Base-by-base conservation (phyloP, 2,329 filamentous ascomycete species). In the Cercospora sp. region DNA sequence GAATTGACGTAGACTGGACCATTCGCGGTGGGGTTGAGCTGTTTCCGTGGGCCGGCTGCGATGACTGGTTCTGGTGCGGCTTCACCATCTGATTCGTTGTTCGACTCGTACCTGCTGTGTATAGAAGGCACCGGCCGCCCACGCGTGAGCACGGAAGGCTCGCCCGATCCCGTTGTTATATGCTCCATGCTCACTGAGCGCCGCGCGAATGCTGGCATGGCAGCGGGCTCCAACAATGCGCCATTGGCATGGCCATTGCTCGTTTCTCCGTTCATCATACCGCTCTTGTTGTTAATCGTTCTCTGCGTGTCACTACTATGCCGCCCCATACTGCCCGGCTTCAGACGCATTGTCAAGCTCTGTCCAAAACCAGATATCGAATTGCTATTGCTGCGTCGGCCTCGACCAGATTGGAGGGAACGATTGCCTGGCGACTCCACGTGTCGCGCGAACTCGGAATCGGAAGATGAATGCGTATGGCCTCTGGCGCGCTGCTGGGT, bases 41-140 rank as follows among this genome's bases (percentile, higher is more conserved):
- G 78, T 70, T 79, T 83, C 59, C 93, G 88, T 66, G 94, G 92
- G 5, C 94, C 94, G 60, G 86, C 90, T 37, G 92, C 93, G 40
- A 97, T 85, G 30, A 89, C 94, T 5, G 94, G 94, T 43, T 90
- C 94, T 13, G 94, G 94, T 28, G 93, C 94, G 62, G 93, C 91
- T 30, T 64, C 62, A 26, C 57, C 63, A 77, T 95, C 91, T 80
- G 90, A 89, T 74, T 90, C 87, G 73, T 85, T 61, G 34, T 66
- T 68, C 28, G 71, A 66, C 37, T 78, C 77, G 68, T 74, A 77
- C 59, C 72, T 76, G 73, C 75, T 83, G 75, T 86, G 82, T 45
- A 79, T 78, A 61, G 79, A 78, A 43, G 81, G 80, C n/a, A 80
- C 77, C 6, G 81, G 77, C 45, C 82, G 77, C 16, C 81, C 81